These are phyloP conservation scores for Xylaria palmicola DNA, from an alignment of 495 filamentous ascomycete genomes.

Conservation along the genomic window DNA sequence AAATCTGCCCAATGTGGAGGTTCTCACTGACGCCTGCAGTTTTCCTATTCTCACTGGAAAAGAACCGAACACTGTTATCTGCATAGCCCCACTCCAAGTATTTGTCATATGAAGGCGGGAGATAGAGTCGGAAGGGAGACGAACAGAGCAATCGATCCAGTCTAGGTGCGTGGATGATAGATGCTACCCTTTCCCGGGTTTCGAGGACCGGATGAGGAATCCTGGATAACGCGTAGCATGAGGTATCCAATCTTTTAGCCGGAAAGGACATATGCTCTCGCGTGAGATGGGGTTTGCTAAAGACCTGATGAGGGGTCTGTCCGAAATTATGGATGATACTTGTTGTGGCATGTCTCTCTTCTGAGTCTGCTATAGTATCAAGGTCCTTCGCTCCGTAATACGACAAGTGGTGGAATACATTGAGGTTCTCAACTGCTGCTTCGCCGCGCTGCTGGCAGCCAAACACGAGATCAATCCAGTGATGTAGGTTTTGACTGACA, in stretches of 20 bases:
- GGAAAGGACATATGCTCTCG: constrained; percentile 66
- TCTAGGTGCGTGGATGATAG: constrained; percentile 73
- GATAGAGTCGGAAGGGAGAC: constrained; percentile 77
- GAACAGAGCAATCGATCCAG: constrained; percentile 82
- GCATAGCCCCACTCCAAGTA: constrained; percentile 96
- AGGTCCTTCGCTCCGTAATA: constrained; percentile 93
- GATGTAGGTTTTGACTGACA: constrained; percentile 84
- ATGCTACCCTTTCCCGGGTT: constrained; percentile 74
- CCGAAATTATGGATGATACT: constrained; percentile 98
- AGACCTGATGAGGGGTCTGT: constrained; percentile 94
- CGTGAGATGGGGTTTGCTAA: constrained; percentile 71
- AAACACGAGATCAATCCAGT: constrained; percentile 96
- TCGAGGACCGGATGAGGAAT: constrained; percentile 82
- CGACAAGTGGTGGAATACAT: constrained; percentile 93
- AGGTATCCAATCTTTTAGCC: constrained; percentile 69
- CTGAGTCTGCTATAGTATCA: constrained; percentile 84
- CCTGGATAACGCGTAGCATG: constrained; percentile 71
- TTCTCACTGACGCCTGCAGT: constrained; percentile 86
- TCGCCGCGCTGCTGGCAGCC: constrained; percentile 94
- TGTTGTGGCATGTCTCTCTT: constrained; percentile 81
- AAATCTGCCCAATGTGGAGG: constrained; percentile 83
- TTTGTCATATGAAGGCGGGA: constrained; percentile 83
- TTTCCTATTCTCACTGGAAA: constrained; percentile 67
- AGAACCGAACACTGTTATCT: constrained; percentile 90
- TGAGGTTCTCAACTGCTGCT: constrained; percentile 84